Evolutionary conservation across 2,329 filamentous ascomycete genomes (phyloP).

Genomic region (Botrytis elliptica): DNA sequence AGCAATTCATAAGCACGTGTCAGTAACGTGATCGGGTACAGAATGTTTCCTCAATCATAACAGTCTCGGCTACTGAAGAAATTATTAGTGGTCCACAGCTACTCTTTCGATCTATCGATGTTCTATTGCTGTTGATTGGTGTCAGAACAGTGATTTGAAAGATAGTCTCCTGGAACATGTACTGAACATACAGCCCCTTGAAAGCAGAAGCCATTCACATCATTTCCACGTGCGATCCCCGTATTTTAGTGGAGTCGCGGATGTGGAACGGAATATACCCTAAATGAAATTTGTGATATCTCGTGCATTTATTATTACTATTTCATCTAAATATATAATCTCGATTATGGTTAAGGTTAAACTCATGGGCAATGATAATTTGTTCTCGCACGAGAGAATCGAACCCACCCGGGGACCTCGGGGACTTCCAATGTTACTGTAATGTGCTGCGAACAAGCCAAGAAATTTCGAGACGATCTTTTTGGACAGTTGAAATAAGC

Average conservation of each 20-base stretch:
- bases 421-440: background rate
- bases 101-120: background rate
- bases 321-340: background rate
- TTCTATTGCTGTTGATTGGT: background rate
- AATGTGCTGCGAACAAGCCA: background rate
- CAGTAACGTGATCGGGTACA: background rate
- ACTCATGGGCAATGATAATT: background rate
- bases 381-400: background rate
- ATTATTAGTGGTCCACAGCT: too few species aligned
- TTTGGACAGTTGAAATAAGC: background rate
- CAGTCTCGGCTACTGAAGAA: background rate
- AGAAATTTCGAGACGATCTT: background rate
- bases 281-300: constrained; percentile 3
- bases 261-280: background rate
- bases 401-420: background rate
- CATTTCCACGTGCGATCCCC: background rate
- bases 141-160: background rate
- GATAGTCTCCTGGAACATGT: background rate
- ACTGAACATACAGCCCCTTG: background rate
- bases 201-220: background rate
- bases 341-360: background rate
- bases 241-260: background rate
- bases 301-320: background rate
- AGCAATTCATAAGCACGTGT: background rate
- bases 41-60: background rate